phyloP scores from a whole-genome alignment of 495 filamentous ascomycete species.

The Trichocladium uniseriatum region DNA sequence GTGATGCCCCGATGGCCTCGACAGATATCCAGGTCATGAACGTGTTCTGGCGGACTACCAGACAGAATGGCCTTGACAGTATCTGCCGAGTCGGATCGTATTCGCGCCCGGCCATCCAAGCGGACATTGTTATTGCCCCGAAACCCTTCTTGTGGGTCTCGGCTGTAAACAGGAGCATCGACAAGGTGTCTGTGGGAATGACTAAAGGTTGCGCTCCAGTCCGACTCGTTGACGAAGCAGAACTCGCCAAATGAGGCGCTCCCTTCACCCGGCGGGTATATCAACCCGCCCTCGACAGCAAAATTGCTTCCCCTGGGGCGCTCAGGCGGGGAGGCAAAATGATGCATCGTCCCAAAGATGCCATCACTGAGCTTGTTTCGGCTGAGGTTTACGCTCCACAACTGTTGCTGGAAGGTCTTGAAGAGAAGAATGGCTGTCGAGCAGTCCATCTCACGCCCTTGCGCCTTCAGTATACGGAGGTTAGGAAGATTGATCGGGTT shows the following conservation, averaged over 20 bases:
- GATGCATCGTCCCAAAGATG: slow-evolving; percentile 18
- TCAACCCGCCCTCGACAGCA: slow-evolving; percentile 29
- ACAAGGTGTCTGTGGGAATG: slow-evolving; percentile 31
- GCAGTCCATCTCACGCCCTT: slow-evolving; percentile 32
- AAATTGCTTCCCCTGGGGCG: slow-evolving; percentile 9
- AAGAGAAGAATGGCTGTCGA: slow-evolving; percentile 21
- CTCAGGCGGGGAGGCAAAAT: slow-evolving; percentile 18
- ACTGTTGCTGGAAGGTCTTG: slow-evolving; percentile 20
- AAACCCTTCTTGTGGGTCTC: background rate
- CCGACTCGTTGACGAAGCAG: slow-evolving; percentile 30
- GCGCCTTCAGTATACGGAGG: slow-evolving; percentile 34
- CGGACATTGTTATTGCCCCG: slow-evolving; percentile 17
- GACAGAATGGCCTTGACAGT: slow-evolving; percentile 23
- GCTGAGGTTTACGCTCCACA: slow-evolving; percentile 42
- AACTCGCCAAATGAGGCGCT: slow-evolving; percentile 26
- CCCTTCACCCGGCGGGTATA: slow-evolving; percentile 6
- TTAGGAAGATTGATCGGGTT: slow-evolving; percentile 24
- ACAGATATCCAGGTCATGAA: slow-evolving; percentile 15
- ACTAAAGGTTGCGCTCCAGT: slow-evolving; percentile 23
- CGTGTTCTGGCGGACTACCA: slow-evolving; percentile 1
- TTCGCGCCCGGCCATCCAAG: slow-evolving; percentile 23
- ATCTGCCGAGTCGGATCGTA: slow-evolving; percentile 26
- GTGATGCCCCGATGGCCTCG: slow-evolving; percentile 26
- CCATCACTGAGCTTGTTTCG: slow-evolving; percentile 33
- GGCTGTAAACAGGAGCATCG: slow-evolving; percentile 32